Base-by-base conservation (phyloP, 2,329 filamentous ascomycete genomes). In the Pseudohalonectria lignicola region DNA sequence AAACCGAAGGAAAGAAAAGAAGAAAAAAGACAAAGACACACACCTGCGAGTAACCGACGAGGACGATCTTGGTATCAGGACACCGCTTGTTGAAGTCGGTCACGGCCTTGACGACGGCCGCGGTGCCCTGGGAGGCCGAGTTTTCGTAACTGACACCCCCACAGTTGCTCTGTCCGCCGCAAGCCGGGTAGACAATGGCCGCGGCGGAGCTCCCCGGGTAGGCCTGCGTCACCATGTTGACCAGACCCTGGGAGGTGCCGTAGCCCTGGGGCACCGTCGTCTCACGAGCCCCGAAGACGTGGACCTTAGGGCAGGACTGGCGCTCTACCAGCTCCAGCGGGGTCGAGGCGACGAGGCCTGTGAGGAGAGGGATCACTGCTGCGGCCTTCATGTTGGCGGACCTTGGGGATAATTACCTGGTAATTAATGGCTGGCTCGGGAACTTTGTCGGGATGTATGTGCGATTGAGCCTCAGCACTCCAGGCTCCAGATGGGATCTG, bases 21-120 rank as follows among this genome's bases (percentile, higher is more conserved):
- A 26, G 25, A 13, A 13, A 26, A 26, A 30, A 30, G 28, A 30
- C 6, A 30, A 30, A 30, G 10, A 30, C 13, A n/a, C 53, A 19
- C 50, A 71, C 69, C 57, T 77, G 74, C 2, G 71, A 77, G 55
- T 79, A 80, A 4, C 76, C 76, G 16, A 79, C 66, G 9, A 79
- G 53, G 2, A 79, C 70, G 19, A 80, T 61, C 51, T 76, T 60
- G 4, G 73, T 70, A 40, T 60, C 52, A 0, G 76, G 76, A 47
- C 76, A 80, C 39, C 61, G 56, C 20, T 62, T 53, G 49, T 78
- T 69, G 51, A 73, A 76, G 20, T 58, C 54, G 34, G 74, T 82
- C 2, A 82, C 74, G 7, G 71, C 74, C 28, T 57, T 67, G 2
- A 73, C 68, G 4, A 78, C 76, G 10, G 76, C 75, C 7, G 60